Percentiles rank a stretch among this genome's conserved stretches.
These are phyloP conservation scores for Backusella tarrabulga DNA, from an alignment of 192 early-diverging fungal species.

Conservation along the genomic window DNA sequence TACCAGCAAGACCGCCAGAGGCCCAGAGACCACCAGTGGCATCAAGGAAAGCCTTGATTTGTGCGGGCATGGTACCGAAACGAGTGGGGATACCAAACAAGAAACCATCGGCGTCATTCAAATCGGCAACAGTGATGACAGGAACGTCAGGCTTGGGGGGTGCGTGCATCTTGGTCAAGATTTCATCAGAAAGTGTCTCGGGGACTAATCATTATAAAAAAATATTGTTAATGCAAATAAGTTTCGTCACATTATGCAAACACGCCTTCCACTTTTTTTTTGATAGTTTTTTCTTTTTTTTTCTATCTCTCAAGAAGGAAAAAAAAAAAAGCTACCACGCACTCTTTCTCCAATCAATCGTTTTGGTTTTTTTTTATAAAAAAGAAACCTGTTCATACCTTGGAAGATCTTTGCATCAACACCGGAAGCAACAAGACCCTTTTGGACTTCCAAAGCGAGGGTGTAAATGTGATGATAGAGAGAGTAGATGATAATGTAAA, in stretches of 20 bases:
- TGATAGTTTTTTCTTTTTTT: not conserved
- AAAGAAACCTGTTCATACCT: conserved; percentile 4
- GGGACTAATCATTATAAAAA: conserved; percentile 22
- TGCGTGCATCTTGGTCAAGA: conserved; percentile 55
- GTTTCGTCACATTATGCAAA: not conserved
- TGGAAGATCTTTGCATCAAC: conserved; percentile 38
- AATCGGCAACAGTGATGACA: conserved; percentile 35
- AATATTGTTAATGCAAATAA: not conserved
- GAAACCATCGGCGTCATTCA: conserved; percentile 52
- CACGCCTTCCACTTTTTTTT: no score
- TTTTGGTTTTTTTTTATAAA: not conserved
- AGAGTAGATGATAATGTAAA: conserved; percentile 35
- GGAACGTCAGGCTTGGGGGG: conserved; percentile 48
- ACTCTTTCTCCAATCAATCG: no score
- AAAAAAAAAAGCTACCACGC: no score
- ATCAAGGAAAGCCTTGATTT: conserved; percentile 60
- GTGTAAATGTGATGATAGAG: conserved; percentile 67
- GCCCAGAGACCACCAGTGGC: conserved; percentile 38
- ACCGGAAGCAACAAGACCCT: conserved; percentile 56
- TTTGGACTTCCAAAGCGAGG: conserved; percentile 62
- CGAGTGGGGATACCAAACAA: conserved; percentile 64
- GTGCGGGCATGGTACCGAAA: conserved; percentile 72
- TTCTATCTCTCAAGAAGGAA: no score
- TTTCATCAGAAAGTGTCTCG: conserved; percentile 57
- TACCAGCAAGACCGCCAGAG: conserved; percentile 59